phyloP scores from a whole-genome alignment of 2,329 filamentous ascomycete genomes.

The Colletotrichum siamense region DNA sequence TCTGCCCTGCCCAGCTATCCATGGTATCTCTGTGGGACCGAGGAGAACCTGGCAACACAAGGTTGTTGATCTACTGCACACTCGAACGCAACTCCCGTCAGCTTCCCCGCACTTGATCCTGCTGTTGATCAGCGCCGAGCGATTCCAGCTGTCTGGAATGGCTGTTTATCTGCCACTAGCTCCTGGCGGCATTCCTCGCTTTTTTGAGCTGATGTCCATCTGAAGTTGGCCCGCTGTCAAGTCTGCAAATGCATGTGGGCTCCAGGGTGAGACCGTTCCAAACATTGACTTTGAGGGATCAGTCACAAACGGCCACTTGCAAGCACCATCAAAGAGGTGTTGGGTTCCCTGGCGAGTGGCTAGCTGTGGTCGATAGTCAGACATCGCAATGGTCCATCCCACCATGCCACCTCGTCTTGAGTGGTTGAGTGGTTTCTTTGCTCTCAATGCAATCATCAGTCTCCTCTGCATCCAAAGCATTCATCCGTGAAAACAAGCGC shows the following conservation, averaged over 20 bases:
- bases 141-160: background rate
- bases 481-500: background rate
- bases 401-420: background rate
- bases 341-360: background rate
- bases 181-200: background rate
- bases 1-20: background rate
- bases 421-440: background rate
- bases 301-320: background rate
- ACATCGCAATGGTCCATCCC: background rate
- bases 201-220: background rate
- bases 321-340: background rate
- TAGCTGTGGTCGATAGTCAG: background rate
- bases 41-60: background rate
- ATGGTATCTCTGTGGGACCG: background rate
- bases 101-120: background rate
- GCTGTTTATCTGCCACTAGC: background rate
- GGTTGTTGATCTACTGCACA: background rate
- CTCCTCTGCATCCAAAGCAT: background rate
- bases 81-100: background rate
- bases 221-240: background rate
- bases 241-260: background rate
- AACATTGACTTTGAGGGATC: background rate
- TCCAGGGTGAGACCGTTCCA: background rate
- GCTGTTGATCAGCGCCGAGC: background rate
- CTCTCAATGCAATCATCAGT: background rate